Conservation (phyloP, 2,329 filamentous ascomycete species). For the Alternaria arborescens region DNA sequence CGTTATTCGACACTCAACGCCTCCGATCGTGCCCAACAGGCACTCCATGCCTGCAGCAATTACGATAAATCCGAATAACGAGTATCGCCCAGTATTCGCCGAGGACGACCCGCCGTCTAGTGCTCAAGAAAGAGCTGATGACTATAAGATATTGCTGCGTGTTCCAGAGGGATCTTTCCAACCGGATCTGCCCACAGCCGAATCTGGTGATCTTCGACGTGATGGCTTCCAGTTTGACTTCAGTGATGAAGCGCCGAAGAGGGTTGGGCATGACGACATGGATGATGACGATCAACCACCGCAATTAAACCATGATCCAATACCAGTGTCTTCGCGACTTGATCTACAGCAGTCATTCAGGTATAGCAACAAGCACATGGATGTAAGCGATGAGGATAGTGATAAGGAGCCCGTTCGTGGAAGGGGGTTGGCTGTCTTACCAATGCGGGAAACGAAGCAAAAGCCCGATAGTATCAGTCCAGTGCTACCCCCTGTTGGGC, state of each 20-base stretch:
- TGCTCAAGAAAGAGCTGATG: constrained; percentile 1
- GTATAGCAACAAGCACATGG: constrained; percentile 12
- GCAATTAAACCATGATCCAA: constrained; percentile 32
- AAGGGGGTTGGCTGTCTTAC: constrained; percentile 9
- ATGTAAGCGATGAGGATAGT: constrained; percentile 23
- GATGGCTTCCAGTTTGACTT: constrained; percentile 1
- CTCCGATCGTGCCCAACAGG: constrained; percentile 16
- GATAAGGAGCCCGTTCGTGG: constrained; percentile 16
- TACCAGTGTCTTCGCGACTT: constrained; percentile 6
- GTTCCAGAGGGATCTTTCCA: constrained; percentile 2
- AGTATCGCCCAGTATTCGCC: constrained; percentile 12
- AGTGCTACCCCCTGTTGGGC: constrained; percentile 27
- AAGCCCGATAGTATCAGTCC: constrained; percentile 34
- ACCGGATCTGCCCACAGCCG: not conserved
- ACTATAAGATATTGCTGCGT: constrained; percentile 4
- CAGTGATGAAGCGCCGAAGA: not conserved
- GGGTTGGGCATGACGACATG: not conserved
- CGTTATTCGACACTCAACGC: constrained; percentile 39
- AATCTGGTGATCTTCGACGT: not conserved
- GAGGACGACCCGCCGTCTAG: not conserved
- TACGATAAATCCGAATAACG: constrained; percentile 6
- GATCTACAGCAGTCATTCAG: constrained; percentile 18
- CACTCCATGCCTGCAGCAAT: constrained; percentile 5
- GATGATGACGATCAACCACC: constrained; percentile 34
- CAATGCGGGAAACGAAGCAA: constrained; percentile 9